phyloP scores from a whole-genome alignment of 257 asterid genomes.

The Jacaranda mimosifolia region DNA sequence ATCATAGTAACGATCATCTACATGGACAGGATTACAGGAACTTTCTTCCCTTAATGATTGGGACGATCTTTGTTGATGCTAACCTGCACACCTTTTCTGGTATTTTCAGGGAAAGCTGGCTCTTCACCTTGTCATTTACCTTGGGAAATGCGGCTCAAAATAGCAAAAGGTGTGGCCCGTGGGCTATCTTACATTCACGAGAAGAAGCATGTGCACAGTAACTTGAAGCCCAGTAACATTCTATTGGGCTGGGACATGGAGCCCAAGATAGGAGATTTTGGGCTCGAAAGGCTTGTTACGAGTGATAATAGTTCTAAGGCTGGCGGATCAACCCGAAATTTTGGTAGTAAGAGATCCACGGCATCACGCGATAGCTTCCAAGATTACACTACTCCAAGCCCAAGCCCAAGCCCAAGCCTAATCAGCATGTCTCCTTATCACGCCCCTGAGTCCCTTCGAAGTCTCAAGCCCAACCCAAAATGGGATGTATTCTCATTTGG shows the following conservation, averaged over 20 bases:
- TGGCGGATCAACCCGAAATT: slow-evolving; percentile 75
- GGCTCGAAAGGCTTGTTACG: slow-evolving; percentile 79
- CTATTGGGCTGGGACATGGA: slow-evolving; percentile 79
- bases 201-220: slow-evolving; percentile 91
- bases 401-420: slow-evolving; percentile 88
- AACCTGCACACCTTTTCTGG: slow-evolving; percentile 28
- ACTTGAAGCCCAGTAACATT: slow-evolving; percentile 86
- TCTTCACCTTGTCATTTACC: slow-evolving; percentile 85
- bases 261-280: slow-evolving; percentile 93
- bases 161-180: slow-evolving; percentile 93
- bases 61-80: slow-evolving; percentile 16
- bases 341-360: slow-evolving; percentile 91
- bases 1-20: neutral
- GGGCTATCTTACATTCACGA: slow-evolving; percentile 87
- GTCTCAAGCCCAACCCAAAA: slow-evolving; percentile 83
- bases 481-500: slow-evolving; percentile 95
- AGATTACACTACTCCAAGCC: slow-evolving; percentile 65
- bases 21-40: slow-evolving; percentile 53
- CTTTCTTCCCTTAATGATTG: neutral
- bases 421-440: slow-evolving; percentile 78
- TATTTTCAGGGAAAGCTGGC: slow-evolving; percentile 73
- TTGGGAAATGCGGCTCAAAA: slow-evolving; percentile 85
- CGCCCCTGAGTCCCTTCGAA: slow-evolving; percentile 93
- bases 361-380: slow-evolving; percentile 84
- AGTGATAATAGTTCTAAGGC: slow-evolving; percentile 73